phyloP scores from a whole-genome alignment of 805 yeast genomes.

The Saturnispora zaruensis region DNA sequence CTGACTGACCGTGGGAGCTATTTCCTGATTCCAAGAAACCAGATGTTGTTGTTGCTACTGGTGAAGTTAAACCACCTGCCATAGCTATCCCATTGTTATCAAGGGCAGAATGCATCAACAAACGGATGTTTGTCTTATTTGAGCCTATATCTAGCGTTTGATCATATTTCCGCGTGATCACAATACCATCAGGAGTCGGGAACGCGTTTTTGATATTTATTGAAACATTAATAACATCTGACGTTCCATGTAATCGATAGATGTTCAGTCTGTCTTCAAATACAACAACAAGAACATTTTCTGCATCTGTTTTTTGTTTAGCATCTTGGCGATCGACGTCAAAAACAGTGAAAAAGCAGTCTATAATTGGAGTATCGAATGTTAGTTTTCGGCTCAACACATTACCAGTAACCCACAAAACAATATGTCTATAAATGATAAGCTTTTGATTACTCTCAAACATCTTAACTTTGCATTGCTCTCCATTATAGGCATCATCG shows the following conservation, averaged over 20 bases:
- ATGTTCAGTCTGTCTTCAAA: slow-evolving; percentile 52
- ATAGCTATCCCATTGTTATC: not conserved
- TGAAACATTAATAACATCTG: slow-evolving; percentile 59
- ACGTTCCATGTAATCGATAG: slow-evolving; percentile 52
- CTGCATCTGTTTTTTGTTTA: not conserved
- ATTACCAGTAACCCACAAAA: slow-evolving; percentile 43
- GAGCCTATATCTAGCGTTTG: slow-evolving; percentile 3
- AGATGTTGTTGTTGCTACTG: slow-evolving; percentile 1
- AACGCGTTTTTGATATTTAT: slow-evolving; percentile 53
- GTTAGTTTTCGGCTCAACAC: slow-evolving; percentile 39
- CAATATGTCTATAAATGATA: slow-evolving; percentile 28
- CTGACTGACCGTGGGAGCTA: not conserved
- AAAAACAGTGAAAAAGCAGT: slow-evolving; percentile 57
- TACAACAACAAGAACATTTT: slow-evolving; percentile 43
- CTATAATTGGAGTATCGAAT: slow-evolving; percentile 43
- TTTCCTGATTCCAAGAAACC: slow-evolving; percentile 3
- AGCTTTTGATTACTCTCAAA: slow-evolving; percentile 20
- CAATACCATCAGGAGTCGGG: slow-evolving; percentile 58
- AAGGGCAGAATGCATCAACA: not conserved
- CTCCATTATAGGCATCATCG: not conserved
- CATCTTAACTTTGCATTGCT: slow-evolving; percentile 12
- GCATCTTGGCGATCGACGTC: slow-evolving; percentile 14
- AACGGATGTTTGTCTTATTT: slow-evolving; percentile 5
- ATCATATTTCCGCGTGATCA: slow-evolving; percentile 29
- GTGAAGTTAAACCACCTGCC: not conserved